Conservation (phyloP, 768 basidiomycete species). For the Pisolithus albus region DNA sequence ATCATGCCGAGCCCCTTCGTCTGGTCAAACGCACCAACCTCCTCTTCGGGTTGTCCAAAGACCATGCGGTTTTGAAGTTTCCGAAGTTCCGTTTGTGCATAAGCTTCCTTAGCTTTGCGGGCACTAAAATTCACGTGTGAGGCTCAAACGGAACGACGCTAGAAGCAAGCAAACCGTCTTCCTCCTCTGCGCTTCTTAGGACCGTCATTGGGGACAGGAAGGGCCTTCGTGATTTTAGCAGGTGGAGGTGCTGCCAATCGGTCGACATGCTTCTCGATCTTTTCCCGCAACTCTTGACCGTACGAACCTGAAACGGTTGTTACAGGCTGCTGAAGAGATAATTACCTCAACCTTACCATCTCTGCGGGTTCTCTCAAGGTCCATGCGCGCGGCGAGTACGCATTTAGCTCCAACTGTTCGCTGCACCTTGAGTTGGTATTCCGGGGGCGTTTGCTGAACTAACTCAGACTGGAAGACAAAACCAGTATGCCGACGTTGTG, state of each 20-base stretch:
- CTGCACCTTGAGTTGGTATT: slow-evolving; percentile 88
- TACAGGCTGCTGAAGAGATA: background rate
- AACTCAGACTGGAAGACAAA: slow-evolving; percentile 95
- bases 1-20: slow-evolving; percentile 99
- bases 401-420: slow-evolving; percentile 91
- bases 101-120: slow-evolving; percentile 96
- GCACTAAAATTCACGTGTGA: slow-evolving; percentile 46
- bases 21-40: slow-evolving; percentile 94
- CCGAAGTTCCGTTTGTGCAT: slow-evolving; percentile 92
- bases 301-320: slow-evolving; percentile 50
- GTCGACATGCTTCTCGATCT: slow-evolving; percentile 91
- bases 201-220: slow-evolving; percentile 92
- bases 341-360: slow-evolving; percentile 51
- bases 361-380: slow-evolving; percentile 75
- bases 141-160: background rate
- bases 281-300: slow-evolving; percentile 71
- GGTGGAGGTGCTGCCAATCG: slow-evolving; percentile 91
- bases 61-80: slow-evolving; percentile 96
- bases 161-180: slow-evolving; percentile 58
- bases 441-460: slow-evolving; percentile 76
- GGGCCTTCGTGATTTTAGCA: slow-evolving; percentile 84
- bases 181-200: slow-evolving; percentile 95
- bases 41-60: slow-evolving; percentile 93
- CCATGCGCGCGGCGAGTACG: slow-evolving; percentile 87
- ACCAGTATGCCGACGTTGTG: slow-evolving; percentile 88